Percentiles rank a stretch among this genome's conserved stretches.
Conservation (phyloP, 2,329 filamentous ascomycete genomes). For the Nannizzia gypsea region DNA sequence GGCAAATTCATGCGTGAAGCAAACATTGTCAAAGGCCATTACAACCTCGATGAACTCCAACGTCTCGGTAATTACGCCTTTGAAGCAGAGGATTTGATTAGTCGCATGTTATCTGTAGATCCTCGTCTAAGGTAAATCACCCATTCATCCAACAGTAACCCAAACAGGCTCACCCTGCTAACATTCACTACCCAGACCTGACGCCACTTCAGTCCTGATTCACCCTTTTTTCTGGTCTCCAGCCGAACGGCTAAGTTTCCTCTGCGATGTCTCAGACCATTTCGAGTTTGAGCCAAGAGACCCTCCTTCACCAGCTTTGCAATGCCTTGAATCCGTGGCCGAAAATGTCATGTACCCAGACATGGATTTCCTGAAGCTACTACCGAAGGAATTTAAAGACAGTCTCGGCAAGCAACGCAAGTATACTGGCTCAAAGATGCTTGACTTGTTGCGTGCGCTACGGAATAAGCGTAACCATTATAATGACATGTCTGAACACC, state of each 20-base stretch:
- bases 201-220: constrained; percentile 66
- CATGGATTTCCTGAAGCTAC: constrained; percentile 63
- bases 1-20: constrained; percentile 92
- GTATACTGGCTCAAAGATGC: constrained; percentile 70
- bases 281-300: constrained; percentile 88
- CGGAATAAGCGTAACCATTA: constrained; percentile 98
- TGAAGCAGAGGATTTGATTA: constrained; percentile 79
- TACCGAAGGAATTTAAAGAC: constrained; percentile 75
- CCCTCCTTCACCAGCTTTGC: constrained; percentile 58
- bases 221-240: constrained; percentile 96
- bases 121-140: constrained; percentile 45
- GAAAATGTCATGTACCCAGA: constrained; percentile 39
- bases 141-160: background rate
- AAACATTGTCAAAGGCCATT: constrained; percentile 87
- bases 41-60: constrained; percentile 58
- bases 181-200: constrained; percentile 39
- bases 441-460: constrained; percentile 79
- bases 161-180: background rate
- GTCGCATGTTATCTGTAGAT: constrained; percentile 61
- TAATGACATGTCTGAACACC: constrained; percentile 77
- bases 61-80: constrained; percentile 69
- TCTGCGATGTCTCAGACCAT: constrained; percentile 94
- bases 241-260: constrained; percentile 77
- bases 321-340: constrained; percentile 43
- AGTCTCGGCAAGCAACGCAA: constrained; percentile 89